phyloP scores from a whole-genome alignment of 495 filamentous ascomycete species.

The Neurospora sp. region DNA sequence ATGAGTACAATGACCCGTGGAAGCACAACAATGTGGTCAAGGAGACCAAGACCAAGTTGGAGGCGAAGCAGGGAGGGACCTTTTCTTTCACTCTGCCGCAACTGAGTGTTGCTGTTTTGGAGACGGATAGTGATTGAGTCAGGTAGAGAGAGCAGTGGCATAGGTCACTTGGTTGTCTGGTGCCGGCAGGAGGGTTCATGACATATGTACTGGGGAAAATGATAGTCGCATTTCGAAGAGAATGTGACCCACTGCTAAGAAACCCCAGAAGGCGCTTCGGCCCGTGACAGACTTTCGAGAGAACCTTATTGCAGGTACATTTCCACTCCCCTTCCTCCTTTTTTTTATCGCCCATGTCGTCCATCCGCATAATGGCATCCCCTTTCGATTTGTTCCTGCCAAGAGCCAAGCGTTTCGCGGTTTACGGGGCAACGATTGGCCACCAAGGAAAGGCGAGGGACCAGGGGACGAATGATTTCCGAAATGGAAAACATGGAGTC shows the following conservation, averaged over 20 bases:
- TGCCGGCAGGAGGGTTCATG: too few species aligned
- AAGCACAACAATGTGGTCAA: conserved; percentile 28
- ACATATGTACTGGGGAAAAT: too few species aligned
- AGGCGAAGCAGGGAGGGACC: conserved; percentile 31
- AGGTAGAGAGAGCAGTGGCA: neutral
- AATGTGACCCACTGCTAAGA: neutral
- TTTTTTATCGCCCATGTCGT: too few species aligned
- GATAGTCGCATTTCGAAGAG: too few species aligned
- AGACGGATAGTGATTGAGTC: conserved; percentile 11
- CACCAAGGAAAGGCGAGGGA: neutral
- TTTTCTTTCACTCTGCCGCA: conserved; percentile 41
- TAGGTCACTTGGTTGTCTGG: too few species aligned
- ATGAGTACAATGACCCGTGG: conserved; percentile 26
- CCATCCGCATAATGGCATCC: neutral
- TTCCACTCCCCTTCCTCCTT: neutral
- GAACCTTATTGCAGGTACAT: neutral
- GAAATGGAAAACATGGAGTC: neutral
- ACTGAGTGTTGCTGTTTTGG: conserved; percentile 44
- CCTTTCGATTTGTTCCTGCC: neutral
- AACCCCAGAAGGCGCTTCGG: neutral
- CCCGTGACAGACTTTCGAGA: neutral
- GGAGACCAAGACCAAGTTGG: conserved; percentile 31
- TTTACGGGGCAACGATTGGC: neutral
- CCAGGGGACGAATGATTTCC: neutral
- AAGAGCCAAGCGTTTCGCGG: neutral